Conservation (phyloP, 2,329 filamentous ascomycete genomes). For the Calonectria pseudoreteaudii region DNA sequence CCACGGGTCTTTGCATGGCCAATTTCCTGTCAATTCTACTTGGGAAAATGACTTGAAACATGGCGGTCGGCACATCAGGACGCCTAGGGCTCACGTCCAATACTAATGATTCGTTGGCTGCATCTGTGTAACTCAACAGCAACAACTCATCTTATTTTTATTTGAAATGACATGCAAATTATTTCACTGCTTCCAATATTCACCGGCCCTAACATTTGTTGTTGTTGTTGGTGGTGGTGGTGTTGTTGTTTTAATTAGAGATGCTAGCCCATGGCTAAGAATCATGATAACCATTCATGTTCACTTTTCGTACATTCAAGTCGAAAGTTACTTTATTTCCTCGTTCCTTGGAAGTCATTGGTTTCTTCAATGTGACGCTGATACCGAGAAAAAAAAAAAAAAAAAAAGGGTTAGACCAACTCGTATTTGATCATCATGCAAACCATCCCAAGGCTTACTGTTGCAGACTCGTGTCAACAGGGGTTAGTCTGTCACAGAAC, state of each 20-base stretch:
- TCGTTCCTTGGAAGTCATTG: too few relatives aligned
- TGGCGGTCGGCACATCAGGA: not conserved
- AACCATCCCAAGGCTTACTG: too few relatives aligned
- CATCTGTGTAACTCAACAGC: not conserved
- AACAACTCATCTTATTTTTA: not conserved
- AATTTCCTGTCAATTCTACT: not conserved
- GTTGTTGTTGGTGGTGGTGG: too few relatives aligned
- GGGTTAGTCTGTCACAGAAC: too few relatives aligned
- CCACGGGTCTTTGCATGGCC: not conserved
- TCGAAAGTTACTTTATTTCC: too few relatives aligned
- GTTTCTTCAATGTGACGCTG: too few relatives aligned
- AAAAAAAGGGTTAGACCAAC: too few relatives aligned
- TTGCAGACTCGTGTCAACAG: too few relatives aligned
- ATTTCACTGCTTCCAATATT: not conserved
- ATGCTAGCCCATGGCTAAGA: not conserved
- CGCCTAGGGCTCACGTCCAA: slow-evolving; percentile 2
- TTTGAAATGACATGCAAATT: slow-evolving; percentile 71
- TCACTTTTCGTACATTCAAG: not conserved
- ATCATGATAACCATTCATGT: not conserved
- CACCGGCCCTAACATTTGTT: not conserved
- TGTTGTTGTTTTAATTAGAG: not conserved
- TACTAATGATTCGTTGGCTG: slow-evolving; percentile 53
- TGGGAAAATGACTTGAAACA: not conserved
- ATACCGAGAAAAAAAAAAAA: too few relatives aligned
- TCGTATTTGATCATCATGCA: too few relatives aligned